Evolutionary conservation across 768 basidiomycete genomes (phyloP).

Genomic region (Boletus rufocinnamomeus): DNA sequence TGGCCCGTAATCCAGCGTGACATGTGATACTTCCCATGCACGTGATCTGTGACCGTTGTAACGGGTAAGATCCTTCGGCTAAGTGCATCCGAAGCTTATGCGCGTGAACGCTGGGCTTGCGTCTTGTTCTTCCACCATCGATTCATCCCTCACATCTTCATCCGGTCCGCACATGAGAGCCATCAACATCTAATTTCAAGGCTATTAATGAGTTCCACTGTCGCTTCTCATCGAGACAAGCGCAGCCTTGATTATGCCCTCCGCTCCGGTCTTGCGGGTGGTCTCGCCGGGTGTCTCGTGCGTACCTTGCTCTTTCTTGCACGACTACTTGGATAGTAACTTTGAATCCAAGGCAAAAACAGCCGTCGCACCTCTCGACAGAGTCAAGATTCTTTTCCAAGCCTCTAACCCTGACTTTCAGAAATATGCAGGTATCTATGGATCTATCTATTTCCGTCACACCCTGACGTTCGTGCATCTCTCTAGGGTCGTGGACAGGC

Average conservation of each 20-base stretch:
- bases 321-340: constrained; percentile 5
- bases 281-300: constrained; percentile 91
- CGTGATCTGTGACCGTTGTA: constrained; percentile 12
- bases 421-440: constrained; percentile 80
- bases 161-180: constrained; percentile 12
- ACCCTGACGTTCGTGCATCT: constrained; percentile 9
- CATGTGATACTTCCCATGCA: background rate
- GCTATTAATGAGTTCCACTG: constrained; percentile 36
- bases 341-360: constrained; percentile 84
- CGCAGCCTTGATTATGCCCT: constrained; percentile 61
- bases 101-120: background rate
- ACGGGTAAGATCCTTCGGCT: constrained; percentile 20
- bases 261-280: constrained; percentile 89
- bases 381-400: constrained; percentile 99
- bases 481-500: constrained; percentile 82
- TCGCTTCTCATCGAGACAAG: constrained; percentile 48
- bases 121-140: background rate
- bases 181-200: background rate
- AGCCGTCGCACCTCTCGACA: constrained; percentile 91
- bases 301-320: constrained; percentile 36
- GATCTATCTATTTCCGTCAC: constrained; percentile 29
- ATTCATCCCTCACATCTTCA: background rate
- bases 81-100: background rate
- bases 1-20: too few species aligned
- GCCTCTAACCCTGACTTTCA: constrained; percentile 93